A percentile compares a stretch with the other conserved stretches of the same genome.
Evolutionary conservation across 768 basidiomycete genomes (phyloP).

Genomic region (Pleurotus djamor): DNA sequence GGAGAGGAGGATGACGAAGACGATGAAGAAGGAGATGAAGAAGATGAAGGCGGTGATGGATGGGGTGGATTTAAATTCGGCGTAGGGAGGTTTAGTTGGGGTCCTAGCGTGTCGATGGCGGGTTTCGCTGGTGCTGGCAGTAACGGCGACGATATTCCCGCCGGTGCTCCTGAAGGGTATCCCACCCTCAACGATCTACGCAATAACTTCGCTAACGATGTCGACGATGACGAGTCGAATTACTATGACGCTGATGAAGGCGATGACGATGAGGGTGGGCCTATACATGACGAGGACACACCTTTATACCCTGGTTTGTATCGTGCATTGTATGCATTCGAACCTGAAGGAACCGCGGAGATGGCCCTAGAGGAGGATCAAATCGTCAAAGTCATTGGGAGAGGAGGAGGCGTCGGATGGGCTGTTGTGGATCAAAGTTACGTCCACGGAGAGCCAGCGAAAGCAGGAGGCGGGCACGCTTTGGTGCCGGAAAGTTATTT

Average conservation of each 20-base stretch:
- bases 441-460: conserved; percentile 2
- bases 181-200: conserved; percentile 44
- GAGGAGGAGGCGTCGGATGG: conserved; percentile 82
- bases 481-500: conserved; percentile 81
- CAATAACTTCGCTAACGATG: conserved; percentile 40
- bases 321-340: conserved; percentile 75
- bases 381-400: conserved; percentile 66
- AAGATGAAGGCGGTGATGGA: conserved; percentile 23
- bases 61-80: conserved; percentile 25
- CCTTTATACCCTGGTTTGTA: conserved; percentile 70
- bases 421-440: conserved; percentile 59
- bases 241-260: conserved; percentile 19
- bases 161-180: conserved; percentile 16
- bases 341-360: conserved; percentile 80
- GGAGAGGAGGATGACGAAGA: conserved; percentile 12
- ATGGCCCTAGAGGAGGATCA: conserved; percentile 80
- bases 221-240: conserved; percentile 23
- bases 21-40: conserved; percentile 18
- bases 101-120: conserved; percentile 7
- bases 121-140: conserved; percentile 11
- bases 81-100: conserved; percentile 23
- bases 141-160: conserved; percentile 6
- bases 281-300: conserved; percentile 21
- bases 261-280: conserved; percentile 19
- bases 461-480: conserved; percentile 41